Conservation (phyloP, 345 rosid genomes). For the Clausena lansium region DNA sequence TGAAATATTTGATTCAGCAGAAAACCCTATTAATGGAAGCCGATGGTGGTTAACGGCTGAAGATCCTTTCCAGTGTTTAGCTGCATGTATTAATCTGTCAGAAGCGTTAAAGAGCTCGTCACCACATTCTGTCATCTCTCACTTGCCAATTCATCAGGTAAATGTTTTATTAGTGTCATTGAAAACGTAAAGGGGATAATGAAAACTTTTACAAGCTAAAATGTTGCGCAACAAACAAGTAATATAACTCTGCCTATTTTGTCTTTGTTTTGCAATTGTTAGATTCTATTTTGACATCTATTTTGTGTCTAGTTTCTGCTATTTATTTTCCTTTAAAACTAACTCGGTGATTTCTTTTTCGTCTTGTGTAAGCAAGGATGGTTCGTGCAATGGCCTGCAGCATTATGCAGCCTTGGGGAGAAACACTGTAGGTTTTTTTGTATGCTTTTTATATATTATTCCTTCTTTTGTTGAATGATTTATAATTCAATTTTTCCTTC, state of each 20-base stretch:
- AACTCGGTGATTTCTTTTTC: background rate
- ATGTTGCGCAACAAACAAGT: constrained; percentile 6
- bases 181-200: constrained; percentile 3
- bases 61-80: constrained; percentile 98
- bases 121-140: constrained; percentile 65
- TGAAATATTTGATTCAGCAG: constrained; percentile 91
- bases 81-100: constrained; percentile 80
- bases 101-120: constrained; percentile 86
- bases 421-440: constrained; percentile 63
- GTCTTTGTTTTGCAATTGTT: background rate
- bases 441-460: constrained; percentile 1
- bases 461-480: background rate
- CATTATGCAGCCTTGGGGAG: constrained; percentile 99
- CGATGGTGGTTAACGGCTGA: constrained; percentile 97
- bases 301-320: background rate
- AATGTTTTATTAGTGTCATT: constrained; percentile 16
- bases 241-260: background rate
- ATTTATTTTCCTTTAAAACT: background rate
- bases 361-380: constrained; percentile 55
- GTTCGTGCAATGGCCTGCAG: constrained; percentile 97
- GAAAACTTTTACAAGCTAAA: background rate
- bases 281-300: background rate
- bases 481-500: background rate
- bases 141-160: constrained; percentile 97
- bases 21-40: constrained; percentile 77